Evolutionary conservation across 169 alveolate genomes (phyloP).

Genomic region (Cystoisospora suis): DNA sequence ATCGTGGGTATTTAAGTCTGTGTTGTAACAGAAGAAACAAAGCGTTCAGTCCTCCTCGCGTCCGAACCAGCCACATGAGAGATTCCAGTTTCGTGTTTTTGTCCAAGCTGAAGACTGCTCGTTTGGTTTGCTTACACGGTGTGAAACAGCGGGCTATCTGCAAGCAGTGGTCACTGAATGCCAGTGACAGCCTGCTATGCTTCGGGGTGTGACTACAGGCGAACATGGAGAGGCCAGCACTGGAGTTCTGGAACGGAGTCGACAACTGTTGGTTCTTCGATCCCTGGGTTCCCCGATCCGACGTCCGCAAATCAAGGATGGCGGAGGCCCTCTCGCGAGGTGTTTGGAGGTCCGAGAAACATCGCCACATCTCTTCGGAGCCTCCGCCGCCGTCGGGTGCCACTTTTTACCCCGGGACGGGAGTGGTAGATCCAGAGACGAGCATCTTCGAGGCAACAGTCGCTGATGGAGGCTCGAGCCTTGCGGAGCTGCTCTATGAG

Average conservation of each 20-base stretch:
- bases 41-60: no score
- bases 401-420: background rate
- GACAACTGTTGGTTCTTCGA: constrained; percentile 11
- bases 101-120: no score
- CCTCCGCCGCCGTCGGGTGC: background rate
- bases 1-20: no score
- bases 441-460: background rate
- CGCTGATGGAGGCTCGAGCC: background rate
- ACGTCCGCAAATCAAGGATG: background rate
- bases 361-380: background rate
- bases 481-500: background rate
- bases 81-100: no score
- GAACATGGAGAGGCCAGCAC: background rate
- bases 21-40: no score
- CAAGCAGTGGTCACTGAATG: no score
- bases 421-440: background rate
- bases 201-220: background rate
- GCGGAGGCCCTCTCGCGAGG: background rate
- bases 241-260: constrained; percentile 9
- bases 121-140: no score
- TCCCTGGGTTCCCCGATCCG: background rate
- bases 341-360: background rate
- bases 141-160: no score
- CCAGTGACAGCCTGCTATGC: no score
- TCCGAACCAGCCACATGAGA: no score